A percentile compares a stretch with the other conserved stretches of the same genome.
Conservation (phyloP, 805 yeast species). For the Ogataea polymorpha region DNA sequence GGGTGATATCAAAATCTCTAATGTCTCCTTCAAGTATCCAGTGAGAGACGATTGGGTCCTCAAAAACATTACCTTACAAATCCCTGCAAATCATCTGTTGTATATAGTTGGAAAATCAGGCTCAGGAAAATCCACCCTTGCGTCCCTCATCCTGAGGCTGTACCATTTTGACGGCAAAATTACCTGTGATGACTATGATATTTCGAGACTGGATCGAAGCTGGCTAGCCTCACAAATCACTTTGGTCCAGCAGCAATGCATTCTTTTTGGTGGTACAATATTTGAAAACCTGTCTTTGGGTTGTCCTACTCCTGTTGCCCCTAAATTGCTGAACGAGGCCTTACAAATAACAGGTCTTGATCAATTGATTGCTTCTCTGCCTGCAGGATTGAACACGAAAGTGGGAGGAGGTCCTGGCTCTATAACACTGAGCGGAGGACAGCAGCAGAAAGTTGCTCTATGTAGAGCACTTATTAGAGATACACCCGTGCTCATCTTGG, state of each 20-base stretch:
- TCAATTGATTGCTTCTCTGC: constrained; percentile 45
- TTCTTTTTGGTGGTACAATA: constrained; percentile 62
- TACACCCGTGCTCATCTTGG: constrained; percentile 73
- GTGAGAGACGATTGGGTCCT: constrained; percentile 50
- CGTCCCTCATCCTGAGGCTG: constrained; percentile 57
- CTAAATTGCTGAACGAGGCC: constrained; percentile 40
- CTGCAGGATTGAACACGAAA: constrained; percentile 52
- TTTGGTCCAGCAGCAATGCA: constrained; percentile 68
- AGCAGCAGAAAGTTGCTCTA: constrained; percentile 75
- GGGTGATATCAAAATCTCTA: constrained; percentile 53
- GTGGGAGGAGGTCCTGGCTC: constrained; percentile 41
- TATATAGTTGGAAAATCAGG: constrained; percentile 88
- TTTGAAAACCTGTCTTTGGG: constrained; percentile 52
- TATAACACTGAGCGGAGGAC: constrained; percentile 80
- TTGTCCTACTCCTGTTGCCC: constrained; percentile 10
- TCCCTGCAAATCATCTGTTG: constrained; percentile 46
- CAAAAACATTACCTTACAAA: constrained; percentile 40
- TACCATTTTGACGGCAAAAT: constrained; percentile 62
- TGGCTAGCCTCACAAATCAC: constrained; percentile 67
- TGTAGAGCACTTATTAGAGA: constrained; percentile 80
- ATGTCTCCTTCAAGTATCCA: constrained; percentile 65
- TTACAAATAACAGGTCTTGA: constrained; percentile 50
- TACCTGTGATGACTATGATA: constrained; percentile 49
- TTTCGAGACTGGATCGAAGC: constrained; percentile 38
- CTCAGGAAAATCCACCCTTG: constrained; percentile 85